Evolutionary conservation across 148 eudicot species (phyloP), one percentile per base, ranked within the genome.

Genomic region (Mesembryanthemum crystallinum): DNA sequence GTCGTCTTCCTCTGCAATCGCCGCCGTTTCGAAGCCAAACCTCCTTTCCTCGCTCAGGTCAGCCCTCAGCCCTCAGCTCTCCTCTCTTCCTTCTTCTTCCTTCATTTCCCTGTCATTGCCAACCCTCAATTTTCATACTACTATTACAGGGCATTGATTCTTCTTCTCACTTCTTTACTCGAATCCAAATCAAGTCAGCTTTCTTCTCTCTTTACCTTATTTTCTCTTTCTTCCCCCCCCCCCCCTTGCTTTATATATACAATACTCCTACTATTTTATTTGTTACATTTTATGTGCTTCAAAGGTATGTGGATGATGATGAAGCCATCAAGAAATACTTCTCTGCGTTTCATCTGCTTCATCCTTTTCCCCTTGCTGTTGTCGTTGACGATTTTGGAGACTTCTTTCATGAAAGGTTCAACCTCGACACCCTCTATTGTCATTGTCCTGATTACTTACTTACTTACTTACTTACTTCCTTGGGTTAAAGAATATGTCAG

Each of bases 31-130:
- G 78, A 86, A 47, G 65, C 64, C 68, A 82, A 82, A 21, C 95
- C 95, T 30, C 95, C 95, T 76, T 86, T 73, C 82, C 91, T 92
- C 73, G 85, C 91, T 67, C 91, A 86, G 90, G 95, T 87, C 58
- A n/a, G n/a, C n/a, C n/a, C n/a, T n/a, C n/a, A n/a, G n/a, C n/a
- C n/a, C n/a, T n/a, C n/a, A n/a, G n/a, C n/a, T n/a, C n/a, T n/a
- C n/a, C n/a, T n/a, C n/a, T n/a, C n/a, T n/a, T 52, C 71, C 51
- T 24, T 18, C 25, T 29, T 17, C 54, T 17, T 2, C 14, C 43
- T 47, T 4, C 17, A 21, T 24, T 27, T 61, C 4, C 11, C 13
- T 13, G 32, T 27, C 8, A 0, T 3, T 27, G 8, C 33, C 23
- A 55, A 55, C 24, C 23, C 23, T 1, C 59, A 55, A 55, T n/a